Percentiles rank a stretch among this genome's conserved stretches.
phyloP scores from a whole-genome alignment of 208 protist species.

The Trypanosoma lewisi region DNA sequence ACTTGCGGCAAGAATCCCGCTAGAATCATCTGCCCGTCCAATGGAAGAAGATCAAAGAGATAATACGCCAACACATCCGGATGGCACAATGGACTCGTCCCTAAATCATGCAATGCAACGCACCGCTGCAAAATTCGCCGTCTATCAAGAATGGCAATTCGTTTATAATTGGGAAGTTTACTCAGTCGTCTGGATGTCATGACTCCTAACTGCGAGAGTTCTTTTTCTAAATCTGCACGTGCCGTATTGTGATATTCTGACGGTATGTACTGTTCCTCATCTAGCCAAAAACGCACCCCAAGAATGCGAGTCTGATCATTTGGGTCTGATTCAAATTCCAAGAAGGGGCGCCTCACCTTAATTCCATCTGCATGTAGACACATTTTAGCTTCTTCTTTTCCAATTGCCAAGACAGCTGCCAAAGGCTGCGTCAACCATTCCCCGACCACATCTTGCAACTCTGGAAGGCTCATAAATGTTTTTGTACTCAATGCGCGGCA shows the following conservation, averaged over 20 bases:
- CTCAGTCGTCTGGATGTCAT: background rate
- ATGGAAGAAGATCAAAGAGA: constrained; percentile 35
- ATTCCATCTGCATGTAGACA: background rate
- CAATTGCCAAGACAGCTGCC: constrained; percentile 21
- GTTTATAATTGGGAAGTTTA: constrained; percentile 20
- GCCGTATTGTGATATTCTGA: constrained; percentile 18
- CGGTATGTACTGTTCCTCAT: constrained; percentile 26
- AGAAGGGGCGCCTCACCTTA: constrained; percentile 1
- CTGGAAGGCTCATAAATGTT: constrained; percentile 19
- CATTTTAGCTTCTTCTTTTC: constrained; percentile 13
- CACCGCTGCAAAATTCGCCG: constrained; percentile 23
- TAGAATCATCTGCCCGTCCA: constrained; percentile 24
- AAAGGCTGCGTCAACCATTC: constrained; percentile 27
- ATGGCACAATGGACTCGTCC: constrained; percentile 24
- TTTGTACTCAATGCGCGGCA: constrained; percentile 23
- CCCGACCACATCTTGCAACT: constrained; percentile 15
- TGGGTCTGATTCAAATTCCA: constrained; percentile 27
- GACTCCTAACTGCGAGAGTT: constrained; percentile 8
- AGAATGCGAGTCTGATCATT: constrained; percentile 15
- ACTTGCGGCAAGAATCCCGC: constrained; percentile 19
- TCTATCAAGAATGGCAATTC: constrained; percentile 14
- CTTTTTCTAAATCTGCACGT: constrained; percentile 9
- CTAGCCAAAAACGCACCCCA: constrained; percentile 36
- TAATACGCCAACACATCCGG: constrained; percentile 40
- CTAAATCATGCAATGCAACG: constrained; percentile 29